Conservation (phyloP, 345 rosid genomes). For the Gossypium anomalum region DNA sequence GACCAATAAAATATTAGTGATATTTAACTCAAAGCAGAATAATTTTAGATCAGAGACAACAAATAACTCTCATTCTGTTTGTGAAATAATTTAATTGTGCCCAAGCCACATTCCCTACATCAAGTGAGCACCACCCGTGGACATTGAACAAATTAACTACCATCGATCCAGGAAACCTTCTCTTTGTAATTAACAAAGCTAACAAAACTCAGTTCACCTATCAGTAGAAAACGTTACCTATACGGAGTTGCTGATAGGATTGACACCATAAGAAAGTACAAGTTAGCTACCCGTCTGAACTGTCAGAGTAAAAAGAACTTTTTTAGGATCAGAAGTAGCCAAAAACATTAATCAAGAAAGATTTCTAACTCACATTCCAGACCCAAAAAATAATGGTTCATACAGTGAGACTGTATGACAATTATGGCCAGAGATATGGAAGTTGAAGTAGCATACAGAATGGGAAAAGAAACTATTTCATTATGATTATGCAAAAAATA, state of each 20-base stretch:
- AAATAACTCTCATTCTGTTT: background rate
- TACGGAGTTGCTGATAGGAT: slow-evolving; percentile 91
- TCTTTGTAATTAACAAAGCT: background rate
- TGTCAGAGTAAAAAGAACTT: slow-evolving; percentile 48
- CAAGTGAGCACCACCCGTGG: background rate
- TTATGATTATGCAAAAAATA: background rate
- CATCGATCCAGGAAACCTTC: background rate
- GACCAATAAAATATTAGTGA: slow-evolving; percentile 5
- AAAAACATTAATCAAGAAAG: slow-evolving; percentile 2
- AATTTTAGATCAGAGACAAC: background rate
- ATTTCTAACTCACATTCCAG: background rate
- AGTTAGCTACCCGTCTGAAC: slow-evolving; percentile 99
- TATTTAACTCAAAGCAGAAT: slow-evolving; percentile 3
- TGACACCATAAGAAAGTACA: slow-evolving; percentile 90
- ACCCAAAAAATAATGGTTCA: background rate
- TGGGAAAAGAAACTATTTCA: background rate
- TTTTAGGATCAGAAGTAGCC: slow-evolving; percentile 27
- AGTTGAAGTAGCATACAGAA: slow-evolving; percentile 1
- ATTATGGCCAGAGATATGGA: background rate
- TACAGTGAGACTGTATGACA: background rate
- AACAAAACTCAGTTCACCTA: background rate
- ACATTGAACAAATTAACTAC: background rate
- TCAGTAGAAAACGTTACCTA: slow-evolving; percentile 46
- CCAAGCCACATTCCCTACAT: background rate
- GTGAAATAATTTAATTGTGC: background rate